Conservation (phyloP, 306 rosid species). For the Gastrolobium villosum region DNA sequence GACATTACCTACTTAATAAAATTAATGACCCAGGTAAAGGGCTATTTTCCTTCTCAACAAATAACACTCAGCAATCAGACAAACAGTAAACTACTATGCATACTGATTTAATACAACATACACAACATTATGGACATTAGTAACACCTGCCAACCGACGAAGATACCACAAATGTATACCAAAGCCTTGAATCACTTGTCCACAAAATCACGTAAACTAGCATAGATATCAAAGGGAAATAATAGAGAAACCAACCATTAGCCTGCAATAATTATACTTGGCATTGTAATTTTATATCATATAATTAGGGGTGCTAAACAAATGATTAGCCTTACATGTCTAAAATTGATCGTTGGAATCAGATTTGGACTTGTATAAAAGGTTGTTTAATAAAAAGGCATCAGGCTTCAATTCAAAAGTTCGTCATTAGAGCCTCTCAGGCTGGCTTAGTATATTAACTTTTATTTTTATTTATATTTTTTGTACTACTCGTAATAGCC, state of each 20-base stretch:
- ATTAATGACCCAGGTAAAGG: background rate
- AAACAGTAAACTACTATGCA: too few species aligned
- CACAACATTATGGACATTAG: background rate
- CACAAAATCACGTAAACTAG: too few species aligned
- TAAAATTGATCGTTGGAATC: too few species aligned
- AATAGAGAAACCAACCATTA: background rate
- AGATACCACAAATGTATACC: background rate
- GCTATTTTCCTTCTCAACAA: background rate
- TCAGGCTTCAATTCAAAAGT: too few species aligned
- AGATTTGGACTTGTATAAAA: too few species aligned
- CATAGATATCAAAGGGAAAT: background rate
- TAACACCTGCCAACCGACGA: background rate
- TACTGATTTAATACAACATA: background rate
- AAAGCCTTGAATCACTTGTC: background rate
- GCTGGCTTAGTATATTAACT: too few species aligned
- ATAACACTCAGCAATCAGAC: background rate
- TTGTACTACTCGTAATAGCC: too few species aligned
- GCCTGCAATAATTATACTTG: background rate
- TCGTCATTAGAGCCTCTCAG: too few species aligned
- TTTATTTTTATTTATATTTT: too few species aligned
- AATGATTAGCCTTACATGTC: too few species aligned
- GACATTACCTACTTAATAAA: background rate
- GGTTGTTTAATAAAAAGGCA: too few species aligned
- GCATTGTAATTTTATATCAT: background rate
- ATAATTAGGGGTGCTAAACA: too few species aligned